Base-by-base conservation (phyloP, 2,329 filamentous ascomycete genomes). In the Colletotrichum sidae region DNA sequence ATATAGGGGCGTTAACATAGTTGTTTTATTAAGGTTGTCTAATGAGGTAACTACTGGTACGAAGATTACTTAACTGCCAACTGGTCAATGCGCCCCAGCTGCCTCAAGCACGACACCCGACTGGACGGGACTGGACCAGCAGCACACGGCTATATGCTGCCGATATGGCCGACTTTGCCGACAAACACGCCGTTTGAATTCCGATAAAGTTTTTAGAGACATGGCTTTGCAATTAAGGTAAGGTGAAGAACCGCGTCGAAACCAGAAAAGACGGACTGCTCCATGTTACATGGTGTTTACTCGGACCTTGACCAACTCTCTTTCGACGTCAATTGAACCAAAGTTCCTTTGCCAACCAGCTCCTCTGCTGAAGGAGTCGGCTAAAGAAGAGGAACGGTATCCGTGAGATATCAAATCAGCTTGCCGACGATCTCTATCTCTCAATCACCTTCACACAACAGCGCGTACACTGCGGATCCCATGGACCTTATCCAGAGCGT, bases 81-180 rank as follows among this genome's bases (percentile, higher is more conserved):
- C n/a, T n/a, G n/a, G n/a, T n/a, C n/a, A n/a, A n/a, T n/a, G n/a
- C n/a, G n/a, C n/a, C n/a, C n/a, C n/a, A n/a, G n/a, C n/a, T n/a
- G n/a, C n/a, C n/a, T n/a, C n/a, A n/a, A 25, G 25, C 25, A 25
- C 25, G 4, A 25, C 25, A 25, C 25, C 11, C 11, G 6, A n/a
- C 37, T n/a, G 37, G 38, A 58, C 37, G 11, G 6, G 42, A 58
- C 37, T 15, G 6, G 42, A 33, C 15, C 35, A 39, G n/a, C 35
- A 38, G 15, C 35, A 33, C 17, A 46, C 8, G 25, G 12, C 11
- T 47, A 54, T 59, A 13, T 12, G 15, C 33, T 65, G 50, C 61
- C 61, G 55, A 41, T 25, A 15, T n/a, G 33, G 56, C 61, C 56
- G 61, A 46, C 55, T 49, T 55, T 51, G 45, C 51, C 61, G 57